Percentiles rank a stretch among this genome's conserved stretches.
Evolutionary conservation across 106 monocot genomes (phyloP).

Genomic region (Dioscorea zingiberensis): DNA sequence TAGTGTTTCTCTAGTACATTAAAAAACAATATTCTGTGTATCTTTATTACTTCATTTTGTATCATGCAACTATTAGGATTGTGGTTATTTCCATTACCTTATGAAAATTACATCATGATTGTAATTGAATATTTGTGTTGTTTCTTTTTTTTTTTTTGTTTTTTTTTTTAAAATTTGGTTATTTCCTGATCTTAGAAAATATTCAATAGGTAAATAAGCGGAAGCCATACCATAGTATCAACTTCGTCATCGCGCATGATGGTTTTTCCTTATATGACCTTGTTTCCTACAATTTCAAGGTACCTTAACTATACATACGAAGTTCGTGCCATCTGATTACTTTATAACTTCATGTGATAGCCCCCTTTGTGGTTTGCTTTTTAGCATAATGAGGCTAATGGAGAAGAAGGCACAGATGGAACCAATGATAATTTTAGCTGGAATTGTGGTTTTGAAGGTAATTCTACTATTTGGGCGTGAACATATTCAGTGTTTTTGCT

Average conservation of each 20-base stretch:
- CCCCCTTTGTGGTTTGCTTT: background rate
- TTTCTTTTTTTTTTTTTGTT: too few species aligned
- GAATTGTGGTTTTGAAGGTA: slow-evolving; percentile 99
- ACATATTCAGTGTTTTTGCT: too few species aligned
- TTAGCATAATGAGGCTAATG: slow-evolving; percentile 94
- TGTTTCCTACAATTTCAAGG: slow-evolving; percentile 95
- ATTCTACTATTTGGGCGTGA: background rate
- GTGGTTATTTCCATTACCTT: too few species aligned
- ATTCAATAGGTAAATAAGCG: slow-evolving; percentile 70
- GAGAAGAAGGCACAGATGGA: slow-evolving; percentile 89
- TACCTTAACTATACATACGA: slow-evolving; percentile 14
- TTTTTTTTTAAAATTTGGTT: too few species aligned
- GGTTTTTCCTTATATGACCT: slow-evolving; percentile 93
- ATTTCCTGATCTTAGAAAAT: background rate
- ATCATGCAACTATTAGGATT: too few species aligned
- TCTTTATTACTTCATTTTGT: too few species aligned
- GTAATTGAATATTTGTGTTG: too few species aligned
- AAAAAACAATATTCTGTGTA: too few species aligned
- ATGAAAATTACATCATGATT: too few species aligned
- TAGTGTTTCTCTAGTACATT: too few species aligned
- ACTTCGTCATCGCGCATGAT: slow-evolving; percentile 97
- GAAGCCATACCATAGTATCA: slow-evolving; percentile 84
- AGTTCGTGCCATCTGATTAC: background rate
- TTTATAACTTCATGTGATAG: background rate
- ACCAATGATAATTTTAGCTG: slow-evolving; percentile 97